Percentiles rank a stretch among this genome's conserved stretches.
phyloP scores from a whole-genome alignment of 768 basidiomycete genomes.

The Suillus hirtellus region DNA sequence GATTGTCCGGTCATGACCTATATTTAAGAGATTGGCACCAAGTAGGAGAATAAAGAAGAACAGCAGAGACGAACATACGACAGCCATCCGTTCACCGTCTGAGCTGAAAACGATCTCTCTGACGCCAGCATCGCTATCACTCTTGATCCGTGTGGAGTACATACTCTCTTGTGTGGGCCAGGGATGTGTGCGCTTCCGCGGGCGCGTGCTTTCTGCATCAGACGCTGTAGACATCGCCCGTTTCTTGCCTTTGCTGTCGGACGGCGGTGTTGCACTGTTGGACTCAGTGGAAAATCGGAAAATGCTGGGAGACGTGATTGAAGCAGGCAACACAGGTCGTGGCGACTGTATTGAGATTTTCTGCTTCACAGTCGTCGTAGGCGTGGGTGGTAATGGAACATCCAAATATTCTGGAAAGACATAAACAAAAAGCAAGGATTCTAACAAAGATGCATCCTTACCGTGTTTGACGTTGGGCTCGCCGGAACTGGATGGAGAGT shows the following conservation, averaged over 20 bases:
- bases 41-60: conserved; percentile 5
- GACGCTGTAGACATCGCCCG: conserved; percentile 31
- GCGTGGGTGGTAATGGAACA: conserved; percentile 15
- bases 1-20: conserved; percentile 59
- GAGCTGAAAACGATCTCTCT: conserved; percentile 50
- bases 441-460: conserved; percentile 16
- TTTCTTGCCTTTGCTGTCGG: conserved; percentile 38
- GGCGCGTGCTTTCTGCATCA: conserved; percentile 30
- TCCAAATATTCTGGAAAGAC: conserved; percentile 2
- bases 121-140: conserved; percentile 49
- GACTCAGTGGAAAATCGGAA: conserved; percentile 29
- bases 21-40: conserved; percentile 6
- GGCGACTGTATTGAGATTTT: conserved; percentile 32
- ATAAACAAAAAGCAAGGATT: not conserved
- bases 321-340: conserved; percentile 24
- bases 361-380: conserved; percentile 18
- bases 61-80: conserved; percentile 48
- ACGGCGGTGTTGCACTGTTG: conserved; percentile 28
- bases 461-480: conserved; percentile 31
- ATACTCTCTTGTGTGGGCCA: conserved; percentile 52
- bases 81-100: conserved; percentile 56
- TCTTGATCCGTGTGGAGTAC: conserved; percentile 40
- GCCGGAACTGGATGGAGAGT: conserved; percentile 23
- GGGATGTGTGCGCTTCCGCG: conserved; percentile 35
- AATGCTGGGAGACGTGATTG: conserved; percentile 38